phyloP scores from a whole-genome alignment of 2,329 filamentous ascomycete genomes.

The Alternaria consortialis region DNA sequence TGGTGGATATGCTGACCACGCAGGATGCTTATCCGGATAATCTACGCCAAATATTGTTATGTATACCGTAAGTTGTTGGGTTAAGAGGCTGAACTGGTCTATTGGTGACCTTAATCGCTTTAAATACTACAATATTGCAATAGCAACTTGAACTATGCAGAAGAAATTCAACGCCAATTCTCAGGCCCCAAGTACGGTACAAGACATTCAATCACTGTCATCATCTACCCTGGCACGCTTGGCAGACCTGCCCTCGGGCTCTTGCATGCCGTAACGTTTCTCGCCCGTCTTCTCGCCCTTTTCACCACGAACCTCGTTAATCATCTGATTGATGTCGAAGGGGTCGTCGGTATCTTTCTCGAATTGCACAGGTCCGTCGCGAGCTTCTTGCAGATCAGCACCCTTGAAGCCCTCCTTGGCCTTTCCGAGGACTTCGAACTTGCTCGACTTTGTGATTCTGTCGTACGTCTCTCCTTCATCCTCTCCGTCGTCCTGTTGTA shows the following conservation, averaged over 20 bases:
- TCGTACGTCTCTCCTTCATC: constrained; percentile 85
- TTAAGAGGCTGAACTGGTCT: not conserved
- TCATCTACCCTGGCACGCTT: constrained; percentile 84
- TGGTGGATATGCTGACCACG: not conserved
- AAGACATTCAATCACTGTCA: constrained; percentile 57
- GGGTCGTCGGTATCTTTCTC: constrained; percentile 89
- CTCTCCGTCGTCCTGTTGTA: constrained; percentile 74
- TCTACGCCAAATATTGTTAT: not conserved
- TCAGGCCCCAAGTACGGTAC: not conserved
- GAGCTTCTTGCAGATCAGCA: constrained; percentile 79
- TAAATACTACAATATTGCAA: constrained; percentile 10
- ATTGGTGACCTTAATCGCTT: constrained; percentile 3
- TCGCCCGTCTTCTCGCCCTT: constrained; percentile 66
- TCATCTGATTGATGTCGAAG: constrained; percentile 94
- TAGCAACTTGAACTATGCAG: constrained; percentile 4
- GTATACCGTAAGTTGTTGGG: not conserved
- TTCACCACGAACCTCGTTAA: constrained; percentile 77
- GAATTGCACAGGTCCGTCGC: constrained; percentile 94
- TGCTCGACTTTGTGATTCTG: constrained; percentile 82
- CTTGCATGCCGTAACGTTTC: constrained; percentile 80
- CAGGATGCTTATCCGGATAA: not conserved
- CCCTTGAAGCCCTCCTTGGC: constrained; percentile 89
- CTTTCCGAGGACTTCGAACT: constrained; percentile 88
- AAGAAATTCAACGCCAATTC: constrained; percentile 16
- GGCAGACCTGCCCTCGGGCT: constrained; percentile 60